Percentiles rank a stretch among this genome's conserved stretches.
phyloP scores from a whole-genome alignment of 129 eudicot genomes.

The Flaveria robusta region DNA sequence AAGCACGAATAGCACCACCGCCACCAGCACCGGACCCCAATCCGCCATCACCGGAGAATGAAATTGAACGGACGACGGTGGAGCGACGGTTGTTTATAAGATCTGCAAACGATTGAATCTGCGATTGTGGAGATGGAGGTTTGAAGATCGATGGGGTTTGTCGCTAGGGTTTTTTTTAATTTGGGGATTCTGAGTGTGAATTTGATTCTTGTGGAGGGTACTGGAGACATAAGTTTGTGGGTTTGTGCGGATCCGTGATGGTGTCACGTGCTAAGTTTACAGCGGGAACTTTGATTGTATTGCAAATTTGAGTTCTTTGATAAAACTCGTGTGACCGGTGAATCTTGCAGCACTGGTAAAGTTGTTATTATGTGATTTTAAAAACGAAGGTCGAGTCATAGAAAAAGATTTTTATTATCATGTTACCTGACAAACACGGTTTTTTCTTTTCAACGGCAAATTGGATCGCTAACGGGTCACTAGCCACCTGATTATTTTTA shows the following conservation, averaged over 20 bases:
- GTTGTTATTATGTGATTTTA: no score
- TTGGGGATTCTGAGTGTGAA: conserved; percentile 4
- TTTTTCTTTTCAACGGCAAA: no score
- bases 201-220: no score
- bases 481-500: no score
- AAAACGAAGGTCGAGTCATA: no score
- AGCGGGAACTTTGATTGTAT: conserved; percentile 7
- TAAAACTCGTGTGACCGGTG: no score
- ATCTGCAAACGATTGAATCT: not conserved
- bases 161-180: conserved; percentile 13
- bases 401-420: no score
- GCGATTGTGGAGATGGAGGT: not conserved
- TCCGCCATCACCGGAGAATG: conserved; percentile 35
- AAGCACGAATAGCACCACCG: conserved; percentile 47
- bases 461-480: no score
- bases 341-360: no score
- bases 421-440: no score
- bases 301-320: not conserved
- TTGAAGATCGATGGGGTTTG: conserved; percentile 16
- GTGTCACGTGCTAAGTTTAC: conserved; percentile 26
- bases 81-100: not conserved
- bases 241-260: conserved; percentile 27
- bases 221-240: conserved; percentile 16
- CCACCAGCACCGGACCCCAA: conserved; percentile 60
- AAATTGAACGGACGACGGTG: conserved; percentile 6